Evolutionary conservation across 192 early-diverging fungal species (phyloP).

Genomic region (Coemansia sp.): DNA sequence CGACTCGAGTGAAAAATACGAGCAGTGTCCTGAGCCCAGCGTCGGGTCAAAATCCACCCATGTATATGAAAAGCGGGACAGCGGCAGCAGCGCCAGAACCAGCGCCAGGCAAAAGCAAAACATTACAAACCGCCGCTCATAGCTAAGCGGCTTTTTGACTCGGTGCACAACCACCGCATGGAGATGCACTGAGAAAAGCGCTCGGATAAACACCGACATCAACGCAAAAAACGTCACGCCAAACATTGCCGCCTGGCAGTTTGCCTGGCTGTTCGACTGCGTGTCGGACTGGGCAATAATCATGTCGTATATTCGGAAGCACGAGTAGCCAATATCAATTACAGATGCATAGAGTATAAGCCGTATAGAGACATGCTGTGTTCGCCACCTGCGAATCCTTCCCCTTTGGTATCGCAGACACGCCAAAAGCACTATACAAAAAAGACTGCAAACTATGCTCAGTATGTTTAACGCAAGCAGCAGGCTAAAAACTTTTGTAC

Average conservation of each 20-base stretch:
- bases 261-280: slow-evolving; percentile 28
- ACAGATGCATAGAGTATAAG: slow-evolving; percentile 26
- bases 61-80: slow-evolving; percentile 23
- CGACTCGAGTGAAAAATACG: slow-evolving; percentile 36
- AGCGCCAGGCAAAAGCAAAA: slow-evolving; percentile 20
- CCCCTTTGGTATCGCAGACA: slow-evolving; percentile 15
- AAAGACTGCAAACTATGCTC: slow-evolving; percentile 26
- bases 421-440: slow-evolving; percentile 8
- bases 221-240: slow-evolving; percentile 35
- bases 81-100: slow-evolving; percentile 22
- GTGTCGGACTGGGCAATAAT: slow-evolving; percentile 23
- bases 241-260: slow-evolving; percentile 44
- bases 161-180: slow-evolving; percentile 25
- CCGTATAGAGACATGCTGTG: slow-evolving; percentile 26
- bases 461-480: slow-evolving; percentile 19
- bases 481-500: slow-evolving; percentile 7
- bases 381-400: slow-evolving; percentile 6
- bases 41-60: slow-evolving; percentile 42
- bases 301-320: slow-evolving; percentile 30
- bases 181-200: slow-evolving; percentile 28
- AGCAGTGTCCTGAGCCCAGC: slow-evolving; percentile 38
- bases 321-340: slow-evolving; percentile 21
- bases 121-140: slow-evolving; percentile 23
- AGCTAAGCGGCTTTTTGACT: slow-evolving; percentile 15
- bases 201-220: slow-evolving; percentile 28